phyloP scores from a whole-genome alignment of 202 grass and related monocot genomes.

The Brachypodium distachyon region DNA sequence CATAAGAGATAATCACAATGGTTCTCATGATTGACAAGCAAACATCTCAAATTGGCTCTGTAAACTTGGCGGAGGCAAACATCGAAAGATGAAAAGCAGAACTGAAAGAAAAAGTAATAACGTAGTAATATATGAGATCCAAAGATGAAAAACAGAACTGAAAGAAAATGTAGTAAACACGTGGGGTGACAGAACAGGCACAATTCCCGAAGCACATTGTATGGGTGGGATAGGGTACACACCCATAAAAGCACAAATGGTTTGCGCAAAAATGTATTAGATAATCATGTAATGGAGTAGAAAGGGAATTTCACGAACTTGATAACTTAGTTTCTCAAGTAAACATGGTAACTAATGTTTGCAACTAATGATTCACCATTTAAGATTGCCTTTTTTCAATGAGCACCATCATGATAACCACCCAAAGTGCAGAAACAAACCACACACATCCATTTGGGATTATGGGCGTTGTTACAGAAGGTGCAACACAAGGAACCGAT shows the following conservation, averaged over 20 bases:
- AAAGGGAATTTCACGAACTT: not conserved
- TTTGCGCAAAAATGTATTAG: not conserved
- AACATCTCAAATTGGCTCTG: not conserved
- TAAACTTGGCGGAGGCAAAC: not conserved
- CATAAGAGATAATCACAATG: not conserved
- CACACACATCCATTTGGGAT: not conserved
- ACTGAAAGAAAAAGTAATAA: not conserved
- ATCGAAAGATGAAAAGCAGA: conserved; percentile 4
- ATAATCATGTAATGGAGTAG: not conserved
- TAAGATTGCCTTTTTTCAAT: not conserved
- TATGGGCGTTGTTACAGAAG: no score
- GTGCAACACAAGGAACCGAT: no score
- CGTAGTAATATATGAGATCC: not conserved
- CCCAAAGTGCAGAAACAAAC: not conserved
- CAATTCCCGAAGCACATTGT: not conserved
- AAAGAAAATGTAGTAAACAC: not conserved
- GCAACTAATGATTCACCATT: not conserved
- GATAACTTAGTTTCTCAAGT: not conserved
- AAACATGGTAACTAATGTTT: not conserved
- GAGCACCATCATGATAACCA: not conserved
- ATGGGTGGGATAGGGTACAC: not conserved
- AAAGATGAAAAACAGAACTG: not conserved
- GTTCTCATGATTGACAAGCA: not conserved
- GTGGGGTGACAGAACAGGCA: not conserved
- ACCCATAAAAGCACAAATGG: not conserved